Evolutionary conservation across 2,329 filamentous ascomycete species (phyloP), one percentile per base, ranked within the genome.

Genomic region (Polytolypa hystricis): DNA sequence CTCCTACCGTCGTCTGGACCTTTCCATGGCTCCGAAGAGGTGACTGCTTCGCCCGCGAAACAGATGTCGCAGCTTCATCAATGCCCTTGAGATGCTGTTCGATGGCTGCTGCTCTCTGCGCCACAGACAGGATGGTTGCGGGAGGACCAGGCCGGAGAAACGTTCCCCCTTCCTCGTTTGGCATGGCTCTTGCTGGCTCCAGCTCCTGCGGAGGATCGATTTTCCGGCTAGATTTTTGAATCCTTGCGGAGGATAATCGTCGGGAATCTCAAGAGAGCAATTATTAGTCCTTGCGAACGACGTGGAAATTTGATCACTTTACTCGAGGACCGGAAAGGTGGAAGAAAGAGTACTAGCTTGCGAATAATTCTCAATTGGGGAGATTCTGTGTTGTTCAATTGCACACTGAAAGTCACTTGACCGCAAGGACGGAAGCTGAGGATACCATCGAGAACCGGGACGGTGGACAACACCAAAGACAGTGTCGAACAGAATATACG

Each of bases 21-120:
- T 33, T 32, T 6, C 32, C 32, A 29, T 29, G 26, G 5, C 18
- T 25, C 25, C 17, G 25, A 21, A 35, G 37, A 20, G 30, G 33
- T 4, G n/a, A 11, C 2, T 20, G 18, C 21, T 14, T 28, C 19
- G 30, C 27, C 28, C 23, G 18, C 20, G n/a, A 18, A 19, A 36
- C 12, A 4, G 16, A 27, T 29, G 27, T 17, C 19, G 15, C 25
- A 11, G 18, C 23, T 12, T 12, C 17, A 14, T 31, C 40, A 35
- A 33, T 40, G 38, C 42, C 18, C 42, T 40, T 45, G 47, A 41
- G 40, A 36, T 44, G 38, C 35, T 43, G 35, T 23, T 48, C 46
- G 30, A 47, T 43, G 11, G 46, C 46, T 2, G 46, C 46, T 25
- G 44, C 34, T 33, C 46, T 26, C 38, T 48, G 42, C 42, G 46